Conservation (phyloP, 208 protist species). For the Crithidia brevicula region DNA sequence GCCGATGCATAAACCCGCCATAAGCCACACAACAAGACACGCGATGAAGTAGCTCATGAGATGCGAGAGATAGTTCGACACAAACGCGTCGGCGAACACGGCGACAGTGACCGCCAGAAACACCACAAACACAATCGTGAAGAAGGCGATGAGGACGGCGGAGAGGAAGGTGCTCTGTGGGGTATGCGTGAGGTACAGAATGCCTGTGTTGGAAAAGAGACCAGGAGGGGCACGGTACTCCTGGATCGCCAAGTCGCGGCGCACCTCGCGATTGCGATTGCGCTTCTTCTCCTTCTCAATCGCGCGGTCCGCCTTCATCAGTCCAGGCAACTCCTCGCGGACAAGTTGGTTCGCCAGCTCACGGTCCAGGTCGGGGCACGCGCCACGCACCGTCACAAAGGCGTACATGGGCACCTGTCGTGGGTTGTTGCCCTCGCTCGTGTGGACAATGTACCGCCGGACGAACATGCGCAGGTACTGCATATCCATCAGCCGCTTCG, state of each 20-base stretch:
- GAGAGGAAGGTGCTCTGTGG: slow-evolving; percentile 59
- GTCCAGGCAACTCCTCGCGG: slow-evolving; percentile 60
- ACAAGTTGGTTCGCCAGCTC: slow-evolving; percentile 50
- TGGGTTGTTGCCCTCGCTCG: slow-evolving; percentile 75
- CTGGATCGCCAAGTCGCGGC: slow-evolving; percentile 21
- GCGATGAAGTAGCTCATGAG: neutral
- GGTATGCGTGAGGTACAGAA: slow-evolving; percentile 66
- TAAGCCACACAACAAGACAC: slow-evolving; percentile 8
- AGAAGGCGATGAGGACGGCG: slow-evolving; percentile 39
- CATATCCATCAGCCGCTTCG: slow-evolving; percentile 59
- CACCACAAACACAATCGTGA: slow-evolving; percentile 8
- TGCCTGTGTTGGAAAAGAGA: slow-evolving; percentile 55
- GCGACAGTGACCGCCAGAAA: slow-evolving; percentile 2
- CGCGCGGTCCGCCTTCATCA: slow-evolving; percentile 59
- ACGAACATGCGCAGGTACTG: slow-evolving; percentile 86
- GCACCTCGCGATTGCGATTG: slow-evolving; percentile 16
- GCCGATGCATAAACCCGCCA: neutral
- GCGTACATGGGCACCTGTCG: slow-evolving; percentile 60
- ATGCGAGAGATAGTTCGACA: neutral
- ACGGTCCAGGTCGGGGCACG: slow-evolving; percentile 55
- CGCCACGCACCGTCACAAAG: slow-evolving; percentile 61
- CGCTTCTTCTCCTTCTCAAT: slow-evolving; percentile 43
- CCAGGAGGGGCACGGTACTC: slow-evolving; percentile 44
- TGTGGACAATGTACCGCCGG: slow-evolving; percentile 81
- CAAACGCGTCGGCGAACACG: neutral